Evolutionary conservation across 2,329 filamentous ascomycete genomes (phyloP).

Genomic region (Aspergillus vadensis): DNA sequence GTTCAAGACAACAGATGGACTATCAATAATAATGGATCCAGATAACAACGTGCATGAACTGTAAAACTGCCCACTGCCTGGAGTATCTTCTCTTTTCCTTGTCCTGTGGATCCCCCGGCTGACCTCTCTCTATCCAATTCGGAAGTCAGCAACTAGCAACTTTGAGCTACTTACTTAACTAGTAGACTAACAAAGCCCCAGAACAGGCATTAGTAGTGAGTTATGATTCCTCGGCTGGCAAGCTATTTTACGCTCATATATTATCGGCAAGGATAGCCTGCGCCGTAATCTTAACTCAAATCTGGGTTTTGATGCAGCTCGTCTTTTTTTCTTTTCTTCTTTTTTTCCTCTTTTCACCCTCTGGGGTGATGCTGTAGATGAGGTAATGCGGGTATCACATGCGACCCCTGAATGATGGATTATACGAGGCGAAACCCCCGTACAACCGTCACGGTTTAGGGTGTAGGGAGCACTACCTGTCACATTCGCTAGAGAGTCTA

Average conservation of each 20-base stretch:
- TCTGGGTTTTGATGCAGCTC: not conserved
- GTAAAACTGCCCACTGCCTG: slow-evolving; percentile 5
- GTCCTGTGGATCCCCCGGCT: not conserved
- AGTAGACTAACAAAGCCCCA: not conserved
- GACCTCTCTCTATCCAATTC: not conserved
- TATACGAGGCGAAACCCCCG: not conserved
- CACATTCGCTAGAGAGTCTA: not conserved
- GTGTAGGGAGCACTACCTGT: slow-evolving; percentile 7
- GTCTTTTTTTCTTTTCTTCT: not conserved
- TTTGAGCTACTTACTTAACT: not conserved
- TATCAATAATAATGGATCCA: slow-evolving; percentile 19
- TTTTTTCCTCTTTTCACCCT: no score
- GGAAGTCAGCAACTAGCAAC: not conserved
- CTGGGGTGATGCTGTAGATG: not conserved
- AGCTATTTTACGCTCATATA: slow-evolving; percentile 1
- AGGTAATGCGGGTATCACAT: slow-evolving; percentile 4
- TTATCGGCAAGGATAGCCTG: slow-evolving; percentile 1
- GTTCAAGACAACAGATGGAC: slow-evolving; percentile 13
- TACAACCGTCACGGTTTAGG: slow-evolving; percentile 4
- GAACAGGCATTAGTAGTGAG: not conserved
- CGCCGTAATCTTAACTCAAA: not conserved
- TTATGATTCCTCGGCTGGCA: not conserved
- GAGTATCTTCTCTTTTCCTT: not conserved
- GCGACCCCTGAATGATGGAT: not conserved
- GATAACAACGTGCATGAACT: slow-evolving; percentile 26